A percentile compares a stretch with the other conserved stretches of the same genome.
Conservation (phyloP, 805 yeast species). For the Teunomyces aglyptinius region DNA sequence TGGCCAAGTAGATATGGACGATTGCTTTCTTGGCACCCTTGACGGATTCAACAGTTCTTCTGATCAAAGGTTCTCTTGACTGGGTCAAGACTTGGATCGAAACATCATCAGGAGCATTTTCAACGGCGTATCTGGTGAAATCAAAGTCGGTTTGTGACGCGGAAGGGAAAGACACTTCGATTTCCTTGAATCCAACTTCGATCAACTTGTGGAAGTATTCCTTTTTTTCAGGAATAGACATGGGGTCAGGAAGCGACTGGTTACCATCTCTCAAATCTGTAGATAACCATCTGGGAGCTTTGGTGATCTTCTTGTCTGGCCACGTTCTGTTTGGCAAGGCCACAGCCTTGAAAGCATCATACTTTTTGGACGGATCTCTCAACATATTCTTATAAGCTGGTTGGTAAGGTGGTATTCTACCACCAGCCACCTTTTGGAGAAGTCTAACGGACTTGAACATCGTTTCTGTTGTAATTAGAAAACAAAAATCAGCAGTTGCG, state of each 20-base stretch:
- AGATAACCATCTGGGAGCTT: conserved; percentile 78
- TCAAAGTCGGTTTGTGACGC: conserved; percentile 83
- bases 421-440: conserved; percentile 24
- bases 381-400: conserved; percentile 48
- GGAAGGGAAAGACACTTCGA: conserved; percentile 78
- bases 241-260: conserved; percentile 80
- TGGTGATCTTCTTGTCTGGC: conserved; percentile 65
- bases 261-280: conserved; percentile 82
- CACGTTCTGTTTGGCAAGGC: conserved; percentile 62
- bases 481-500: conserved; percentile 2
- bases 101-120: conserved; percentile 74
- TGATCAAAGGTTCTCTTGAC: conserved; percentile 71
- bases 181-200: conserved; percentile 76
- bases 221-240: conserved; percentile 72
- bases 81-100: conserved; percentile 71
- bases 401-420: conserved; percentile 18
- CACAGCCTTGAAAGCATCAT: conserved; percentile 54
- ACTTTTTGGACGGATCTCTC: conserved; percentile 65
- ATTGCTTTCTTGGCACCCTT: conserved; percentile 72
- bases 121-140: conserved; percentile 77
- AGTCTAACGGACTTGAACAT: conserved; percentile 27
- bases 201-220: conserved; percentile 70
- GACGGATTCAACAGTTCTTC: conserved; percentile 71
- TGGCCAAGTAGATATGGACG: conserved; percentile 72
- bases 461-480: not conserved